Conservation (phyloP, 805 yeast genomes). For the Wickerhamiella bombiphila region DNA sequence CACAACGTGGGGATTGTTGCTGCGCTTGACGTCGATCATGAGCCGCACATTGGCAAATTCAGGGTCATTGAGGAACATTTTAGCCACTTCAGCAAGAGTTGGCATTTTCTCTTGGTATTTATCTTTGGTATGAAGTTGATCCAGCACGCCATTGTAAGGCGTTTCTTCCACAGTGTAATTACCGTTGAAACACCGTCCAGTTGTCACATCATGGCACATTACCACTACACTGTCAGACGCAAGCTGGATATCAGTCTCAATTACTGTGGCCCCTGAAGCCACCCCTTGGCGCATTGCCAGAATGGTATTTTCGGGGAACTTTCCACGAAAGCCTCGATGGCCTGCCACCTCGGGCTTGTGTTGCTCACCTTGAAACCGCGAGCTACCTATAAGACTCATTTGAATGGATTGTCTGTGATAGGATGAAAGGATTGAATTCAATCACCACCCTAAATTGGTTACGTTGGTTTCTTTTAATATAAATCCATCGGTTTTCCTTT, state of each 20-base stretch:
- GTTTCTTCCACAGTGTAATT: slow-evolving; percentile 28
- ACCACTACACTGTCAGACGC: slow-evolving; percentile 39
- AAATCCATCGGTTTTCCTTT: not conserved
- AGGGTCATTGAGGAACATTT: slow-evolving; percentile 28
- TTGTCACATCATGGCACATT: slow-evolving; percentile 37
- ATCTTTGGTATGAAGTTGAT: slow-evolving; percentile 24
- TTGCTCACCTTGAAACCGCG: slow-evolving; percentile 13
- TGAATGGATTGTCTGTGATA: no score
- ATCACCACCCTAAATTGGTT: no score
- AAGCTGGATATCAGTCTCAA: slow-evolving; percentile 45
- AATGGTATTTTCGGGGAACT: slow-evolving; percentile 34
- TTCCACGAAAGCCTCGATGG: slow-evolving; percentile 25
- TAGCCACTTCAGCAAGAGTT: slow-evolving; percentile 28
- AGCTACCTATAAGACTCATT: slow-evolving; percentile 13
- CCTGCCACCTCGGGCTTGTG: slow-evolving; percentile 21
- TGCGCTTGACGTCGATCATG: slow-evolving; percentile 40
- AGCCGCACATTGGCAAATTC: slow-evolving; percentile 21
- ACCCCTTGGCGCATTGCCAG: slow-evolving; percentile 34
- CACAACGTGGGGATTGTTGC: slow-evolving; percentile 31
- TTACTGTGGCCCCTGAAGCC: slow-evolving; percentile 31
- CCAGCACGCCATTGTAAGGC: slow-evolving; percentile 25
- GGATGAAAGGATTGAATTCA: no score
- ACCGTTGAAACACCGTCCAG: slow-evolving; percentile 35
- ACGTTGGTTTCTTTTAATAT: no score
- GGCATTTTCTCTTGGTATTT: slow-evolving; percentile 28